A percentile compares a stretch with the other conserved stretches of the same genome.
These are phyloP conservation scores for Hypoxylon intermedium DNA, from an alignment of 495 filamentous ascomycete species.

Conservation along the genomic window DNA sequence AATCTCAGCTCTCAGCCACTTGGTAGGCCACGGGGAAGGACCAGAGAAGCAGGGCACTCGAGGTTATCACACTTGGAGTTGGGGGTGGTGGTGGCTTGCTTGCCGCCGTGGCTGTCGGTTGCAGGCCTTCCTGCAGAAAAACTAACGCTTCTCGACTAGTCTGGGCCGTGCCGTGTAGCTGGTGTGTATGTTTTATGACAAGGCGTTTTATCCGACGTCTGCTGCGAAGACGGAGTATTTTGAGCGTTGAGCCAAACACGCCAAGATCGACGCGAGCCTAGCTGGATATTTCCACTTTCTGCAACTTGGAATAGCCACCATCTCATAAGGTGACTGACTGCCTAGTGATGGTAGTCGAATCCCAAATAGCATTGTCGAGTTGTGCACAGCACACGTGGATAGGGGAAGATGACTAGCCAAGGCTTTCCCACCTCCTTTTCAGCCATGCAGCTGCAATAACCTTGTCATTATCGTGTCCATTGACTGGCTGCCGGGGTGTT, in stretches of 20 bases:
- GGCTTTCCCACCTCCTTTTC: background rate
- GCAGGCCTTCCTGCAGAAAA: conserved; percentile 11
- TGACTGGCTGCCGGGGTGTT: conserved; percentile 13
- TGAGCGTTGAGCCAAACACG: too few species aligned
- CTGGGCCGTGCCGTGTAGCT: background rate
- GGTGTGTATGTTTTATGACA: background rate
- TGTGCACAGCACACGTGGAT: too few species aligned
- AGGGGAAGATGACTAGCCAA: too few species aligned
- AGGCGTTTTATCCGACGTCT: conserved; percentile 7
- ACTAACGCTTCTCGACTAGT: conserved; percentile 5
- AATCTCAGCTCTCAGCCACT: conserved; percentile 14
- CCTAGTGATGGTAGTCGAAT: too few species aligned
- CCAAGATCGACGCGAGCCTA: too few species aligned
- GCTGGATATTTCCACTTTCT: too few species aligned
- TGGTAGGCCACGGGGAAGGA: conserved; percentile 3
- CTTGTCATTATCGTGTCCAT: background rate
- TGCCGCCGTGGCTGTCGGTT: conserved; percentile 15
- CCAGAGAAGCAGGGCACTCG: background rate
- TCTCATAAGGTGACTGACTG: too few species aligned
- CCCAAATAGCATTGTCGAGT: too few species aligned
- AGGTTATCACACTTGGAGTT: conserved; percentile 7
- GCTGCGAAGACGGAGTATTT: background rate
- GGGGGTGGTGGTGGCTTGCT: conserved; percentile 8
- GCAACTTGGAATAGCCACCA: too few species aligned
- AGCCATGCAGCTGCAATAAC: background rate